Base-by-base conservation (phyloP, 129 eudicot species). In the Pseudognaphalium luteoalbum region DNA sequence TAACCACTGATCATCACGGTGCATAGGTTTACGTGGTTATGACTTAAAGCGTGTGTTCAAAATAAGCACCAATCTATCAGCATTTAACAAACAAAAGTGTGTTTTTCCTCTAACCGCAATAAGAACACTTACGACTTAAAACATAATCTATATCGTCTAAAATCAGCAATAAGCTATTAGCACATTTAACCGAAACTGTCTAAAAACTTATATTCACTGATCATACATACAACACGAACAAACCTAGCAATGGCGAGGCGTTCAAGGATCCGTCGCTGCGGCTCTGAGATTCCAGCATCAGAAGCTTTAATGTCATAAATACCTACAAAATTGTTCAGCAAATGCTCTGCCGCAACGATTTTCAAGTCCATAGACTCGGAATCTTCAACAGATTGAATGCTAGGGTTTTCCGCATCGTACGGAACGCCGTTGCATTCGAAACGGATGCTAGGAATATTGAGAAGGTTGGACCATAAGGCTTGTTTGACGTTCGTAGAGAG, bases 231-330 rank as follows among this genome's bases (percentile, higher is more conserved):
- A 47, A 71, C 7, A 79, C 69, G 19, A 68, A 71, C 75, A 77
- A 68, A 93, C 98, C 98, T 83, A 34, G 97, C 97, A 78, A 86
- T 71, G 47, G 96, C 97, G 2, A 92, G 93, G 30, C 87, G 87
- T 74, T 87, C 91, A n/a, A 92, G 91, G 7, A 79, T 80, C 6
- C 78, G 78, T 12, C 93, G 88, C 61, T 88, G 91, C 2, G 51
- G 37, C 63, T 71, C 58, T 1, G 92, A 75, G 68, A 87, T 37
- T 4, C 76, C 78, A 11, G 87, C 72, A 42, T 76, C 82, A 2
- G 88, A 88, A 37, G 90, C 88, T 77, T 84, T 79, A 66, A 79
- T 66, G 60, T 91, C 98, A 72, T 87, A 91, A 8, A 94, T 68
- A 5, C 98, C 98, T 4, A 94, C 44, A 60, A 88, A 91, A 69